Evolutionary conservation across 163 green algal species (phyloP).

Genomic region (Scenedesmus sp.): DNA sequence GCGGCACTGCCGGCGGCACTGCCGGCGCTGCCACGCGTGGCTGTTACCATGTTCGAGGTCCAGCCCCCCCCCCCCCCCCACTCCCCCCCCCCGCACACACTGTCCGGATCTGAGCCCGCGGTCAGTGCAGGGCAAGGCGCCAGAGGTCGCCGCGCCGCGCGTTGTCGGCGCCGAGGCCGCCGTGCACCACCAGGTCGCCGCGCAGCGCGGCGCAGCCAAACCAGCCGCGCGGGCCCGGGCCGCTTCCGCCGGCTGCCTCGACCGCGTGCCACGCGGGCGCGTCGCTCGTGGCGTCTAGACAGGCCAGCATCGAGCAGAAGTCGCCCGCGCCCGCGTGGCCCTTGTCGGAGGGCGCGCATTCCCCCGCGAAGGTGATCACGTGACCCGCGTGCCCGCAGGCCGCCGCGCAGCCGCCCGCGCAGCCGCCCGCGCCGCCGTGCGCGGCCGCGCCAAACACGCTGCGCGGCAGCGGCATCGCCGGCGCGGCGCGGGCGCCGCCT

Average conservation of each 20-base stretch:
- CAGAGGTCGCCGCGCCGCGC: conserved; percentile 61
- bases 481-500: neutral
- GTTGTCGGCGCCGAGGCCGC: conserved; percentile 59
- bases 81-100: too few relatives aligned
- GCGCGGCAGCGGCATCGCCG: conserved; percentile 48
- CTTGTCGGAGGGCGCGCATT: conserved; percentile 64
- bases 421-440: conserved; percentile 36
- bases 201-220: conserved; percentile 45
- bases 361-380: conserved; percentile 62
- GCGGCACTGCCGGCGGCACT: too few relatives aligned
- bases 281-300: conserved; percentile 29
- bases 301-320: conserved; percentile 37
- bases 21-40: too few relatives aligned
- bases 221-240: conserved; percentile 60
- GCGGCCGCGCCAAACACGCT: conserved; percentile 58
- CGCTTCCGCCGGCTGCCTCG: conserved; percentile 15
- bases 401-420: neutral
- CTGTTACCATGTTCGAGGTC: too few relatives aligned
- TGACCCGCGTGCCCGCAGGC: conserved; percentile 46
- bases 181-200: conserved; percentile 55
- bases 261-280: conserved; percentile 37
- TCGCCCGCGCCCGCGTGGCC: conserved; percentile 57
- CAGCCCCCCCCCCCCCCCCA: too few relatives aligned
- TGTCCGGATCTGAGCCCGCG: too few relatives aligned
- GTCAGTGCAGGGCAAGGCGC: conserved; percentile 42